phyloP scores from a whole-genome alignment of 352 stramenopile species.

The Ophiocytium majus region DNA sequence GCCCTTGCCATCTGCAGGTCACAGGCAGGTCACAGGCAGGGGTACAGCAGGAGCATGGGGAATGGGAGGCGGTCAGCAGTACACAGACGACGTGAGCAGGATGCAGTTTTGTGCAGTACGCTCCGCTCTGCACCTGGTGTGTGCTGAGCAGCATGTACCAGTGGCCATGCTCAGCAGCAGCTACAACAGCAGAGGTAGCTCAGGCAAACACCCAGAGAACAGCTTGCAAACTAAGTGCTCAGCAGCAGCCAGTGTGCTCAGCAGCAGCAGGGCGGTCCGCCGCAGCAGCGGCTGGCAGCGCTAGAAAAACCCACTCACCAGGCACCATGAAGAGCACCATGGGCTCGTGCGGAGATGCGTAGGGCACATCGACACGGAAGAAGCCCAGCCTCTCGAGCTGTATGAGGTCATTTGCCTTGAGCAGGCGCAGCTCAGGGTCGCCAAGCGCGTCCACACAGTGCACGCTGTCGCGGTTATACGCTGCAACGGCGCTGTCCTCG shows the following conservation, averaged over 20 bases:
- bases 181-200: neutral
- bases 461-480: neutral
- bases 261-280: neutral
- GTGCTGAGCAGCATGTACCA: neutral
- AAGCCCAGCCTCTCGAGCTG: slow-evolving; percentile 34
- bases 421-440: slow-evolving; percentile 25
- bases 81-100: neutral
- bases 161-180: too few species aligned
- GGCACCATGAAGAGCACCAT: slow-evolving; percentile 41
- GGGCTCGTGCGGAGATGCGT: slow-evolving; percentile 18
- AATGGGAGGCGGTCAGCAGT: neutral
- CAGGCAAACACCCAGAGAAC: neutral
- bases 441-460: slow-evolving; percentile 24
- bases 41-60: too few species aligned
- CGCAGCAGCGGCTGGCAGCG: neutral
- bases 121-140: neutral
- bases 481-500: neutral
- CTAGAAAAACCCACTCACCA: neutral
- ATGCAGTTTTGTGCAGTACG: neutral
- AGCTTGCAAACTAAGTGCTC: too few species aligned
- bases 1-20: neutral
- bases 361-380: slow-evolving; percentile 27
- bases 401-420: slow-evolving; percentile 35
- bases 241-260: too few species aligned
- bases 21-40: neutral